phyloP scores from a whole-genome alignment of 208 protist species.

The Leishmania braziliensis region DNA sequence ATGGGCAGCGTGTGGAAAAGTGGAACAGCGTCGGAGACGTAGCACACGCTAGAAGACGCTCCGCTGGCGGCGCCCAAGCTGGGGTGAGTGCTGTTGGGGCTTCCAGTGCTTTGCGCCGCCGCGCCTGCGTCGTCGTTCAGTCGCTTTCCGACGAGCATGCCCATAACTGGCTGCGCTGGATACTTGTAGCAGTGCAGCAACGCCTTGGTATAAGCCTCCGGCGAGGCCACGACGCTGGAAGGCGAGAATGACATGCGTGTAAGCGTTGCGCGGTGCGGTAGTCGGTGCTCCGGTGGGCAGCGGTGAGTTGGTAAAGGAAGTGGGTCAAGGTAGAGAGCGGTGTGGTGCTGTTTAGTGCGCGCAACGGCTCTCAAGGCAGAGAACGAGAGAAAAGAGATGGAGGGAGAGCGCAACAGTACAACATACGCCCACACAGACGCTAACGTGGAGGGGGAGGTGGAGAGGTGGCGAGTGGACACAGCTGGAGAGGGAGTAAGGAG shows the following conservation, averaged over 20 bases:
- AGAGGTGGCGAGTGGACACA: not conserved
- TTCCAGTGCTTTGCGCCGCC: not conserved
- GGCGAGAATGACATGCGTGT: conserved; percentile 23
- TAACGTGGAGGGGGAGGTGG: not conserved
- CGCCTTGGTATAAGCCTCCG: conserved; percentile 81
- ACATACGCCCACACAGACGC: not conserved
- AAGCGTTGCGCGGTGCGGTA: not conserved
- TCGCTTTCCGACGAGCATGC: conserved; percentile 84
- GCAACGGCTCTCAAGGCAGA: too few relatives aligned
- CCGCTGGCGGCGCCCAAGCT: conserved; percentile 13
- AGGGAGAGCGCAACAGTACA: too few relatives aligned
- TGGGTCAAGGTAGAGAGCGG: too few relatives aligned
- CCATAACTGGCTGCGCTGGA: conserved; percentile 77
- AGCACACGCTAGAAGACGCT: conserved; percentile 31
- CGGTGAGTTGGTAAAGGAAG: not conserved
- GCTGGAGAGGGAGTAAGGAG: not conserved
- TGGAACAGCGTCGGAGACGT: conserved; percentile 72
- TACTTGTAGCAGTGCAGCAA: conserved; percentile 89
- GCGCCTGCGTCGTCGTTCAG: conserved; percentile 32
- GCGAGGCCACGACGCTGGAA: conserved; percentile 53
- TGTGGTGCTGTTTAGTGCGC: too few relatives aligned
- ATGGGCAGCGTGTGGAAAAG: conserved; percentile 82
- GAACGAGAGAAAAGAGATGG: too few relatives aligned
- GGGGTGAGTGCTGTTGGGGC: conserved; percentile 4
- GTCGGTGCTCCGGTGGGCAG: not conserved